A percentile compares a stretch with the other conserved stretches of the same genome.
phyloP scores from a whole-genome alignment of 257 asterid species.

The Solanum sparsipilum region DNA sequence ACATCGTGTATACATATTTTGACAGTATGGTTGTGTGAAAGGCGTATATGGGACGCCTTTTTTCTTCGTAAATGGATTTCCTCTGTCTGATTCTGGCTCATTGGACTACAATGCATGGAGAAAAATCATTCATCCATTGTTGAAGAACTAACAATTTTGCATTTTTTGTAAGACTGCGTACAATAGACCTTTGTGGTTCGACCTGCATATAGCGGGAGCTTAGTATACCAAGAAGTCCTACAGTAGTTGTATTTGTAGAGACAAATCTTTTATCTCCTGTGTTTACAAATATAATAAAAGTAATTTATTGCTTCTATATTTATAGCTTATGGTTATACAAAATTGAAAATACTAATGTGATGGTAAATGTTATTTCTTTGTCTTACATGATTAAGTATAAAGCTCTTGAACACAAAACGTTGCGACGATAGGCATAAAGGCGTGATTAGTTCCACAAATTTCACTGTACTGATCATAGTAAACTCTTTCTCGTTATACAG shows the following conservation, averaged over 20 bases:
- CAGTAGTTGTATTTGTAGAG: not conserved
- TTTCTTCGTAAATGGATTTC: conserved; percentile 88
- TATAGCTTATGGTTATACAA: not conserved
- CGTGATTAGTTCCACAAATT: not conserved
- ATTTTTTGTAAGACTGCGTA: not conserved
- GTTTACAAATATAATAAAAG: not conserved
- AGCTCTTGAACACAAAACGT: not conserved
- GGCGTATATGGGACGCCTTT: conserved; percentile 83
- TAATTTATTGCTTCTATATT: not conserved
- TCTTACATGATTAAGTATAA: not conserved
- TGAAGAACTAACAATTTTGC: not conserved
- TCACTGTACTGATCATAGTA: not conserved
- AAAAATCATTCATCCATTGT: conserved; percentile 43
- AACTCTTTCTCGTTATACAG: not conserved
- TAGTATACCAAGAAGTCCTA: not conserved
- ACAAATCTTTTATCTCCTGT: not conserved
- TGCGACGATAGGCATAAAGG: not conserved
- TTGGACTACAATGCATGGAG: conserved; percentile 43
- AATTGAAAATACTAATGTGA: not conserved
- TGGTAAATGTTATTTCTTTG: not conserved
- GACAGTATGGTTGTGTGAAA: conserved; percentile 71
- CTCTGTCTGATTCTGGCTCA: conserved; percentile 63
- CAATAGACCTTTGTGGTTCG: not conserved
- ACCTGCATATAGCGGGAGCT: not conserved
- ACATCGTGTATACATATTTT: not conserved